Conservation (phyloP, 352 stramenopile species). For the Phytophthora brassicae region DNA sequence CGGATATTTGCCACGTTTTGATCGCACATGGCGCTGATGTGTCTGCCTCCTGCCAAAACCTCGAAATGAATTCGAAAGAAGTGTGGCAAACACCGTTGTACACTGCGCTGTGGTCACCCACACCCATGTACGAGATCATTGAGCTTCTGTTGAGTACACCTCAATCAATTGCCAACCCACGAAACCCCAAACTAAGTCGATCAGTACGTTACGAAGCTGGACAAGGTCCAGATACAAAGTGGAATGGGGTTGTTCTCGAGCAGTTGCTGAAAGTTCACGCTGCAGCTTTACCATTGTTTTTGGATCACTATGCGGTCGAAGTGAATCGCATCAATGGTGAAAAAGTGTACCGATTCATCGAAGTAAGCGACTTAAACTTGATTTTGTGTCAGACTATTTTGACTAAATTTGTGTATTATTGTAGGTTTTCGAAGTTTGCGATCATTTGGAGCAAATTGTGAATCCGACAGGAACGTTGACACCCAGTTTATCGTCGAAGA, state of each 20-base stretch:
- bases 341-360: slow-evolving; percentile 45
- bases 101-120: slow-evolving; percentile 38
- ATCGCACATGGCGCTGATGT: slow-evolving; percentile 44
- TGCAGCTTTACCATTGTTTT: slow-evolving; percentile 38
- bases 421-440: slow-evolving; percentile 45
- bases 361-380: slow-evolving; percentile 22
- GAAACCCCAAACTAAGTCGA: slow-evolving; percentile 37
- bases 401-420: not conserved
- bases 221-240: slow-evolving; percentile 35
- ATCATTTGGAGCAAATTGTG: slow-evolving; percentile 45
- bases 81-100: slow-evolving; percentile 53
- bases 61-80: slow-evolving; percentile 32
- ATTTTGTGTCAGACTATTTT: not conserved
- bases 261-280: slow-evolving; percentile 45
- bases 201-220: slow-evolving; percentile 29
- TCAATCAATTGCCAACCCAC: slow-evolving; percentile 44
- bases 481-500: slow-evolving; percentile 32
- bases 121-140: slow-evolving; percentile 45
- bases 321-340: slow-evolving; percentile 55
- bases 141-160: slow-evolving; percentile 50
- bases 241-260: slow-evolving; percentile 46
- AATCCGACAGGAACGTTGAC: slow-evolving; percentile 31
- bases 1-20: slow-evolving; percentile 43
- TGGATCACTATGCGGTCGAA: slow-evolving; percentile 50
- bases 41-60: slow-evolving; percentile 43